Evolutionary conservation across 768 basidiomycete species (phyloP).

Genomic region (Gloeopeniophorella convolvens): DNA sequence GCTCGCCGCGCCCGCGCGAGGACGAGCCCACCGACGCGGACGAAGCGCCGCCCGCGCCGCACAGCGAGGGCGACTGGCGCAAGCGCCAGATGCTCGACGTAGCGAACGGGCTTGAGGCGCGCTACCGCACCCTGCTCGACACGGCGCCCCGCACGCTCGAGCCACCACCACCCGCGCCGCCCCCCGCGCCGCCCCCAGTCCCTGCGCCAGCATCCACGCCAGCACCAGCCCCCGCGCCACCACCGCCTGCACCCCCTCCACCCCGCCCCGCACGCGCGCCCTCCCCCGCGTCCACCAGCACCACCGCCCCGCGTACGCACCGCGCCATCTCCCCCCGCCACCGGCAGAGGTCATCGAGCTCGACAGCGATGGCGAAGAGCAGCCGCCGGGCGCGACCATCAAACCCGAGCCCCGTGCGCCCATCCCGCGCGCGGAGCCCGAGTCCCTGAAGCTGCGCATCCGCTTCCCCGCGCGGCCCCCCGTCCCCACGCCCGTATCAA

Average conservation of each 20-base stretch:
- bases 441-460: slow-evolving; percentile 10
- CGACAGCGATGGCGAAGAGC: slow-evolving; percentile 15
- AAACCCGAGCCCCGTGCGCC: neutral
- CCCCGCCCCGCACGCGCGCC: neutral
- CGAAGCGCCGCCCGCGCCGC: slow-evolving; percentile 21
- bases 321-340: neutral
- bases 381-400: neutral
- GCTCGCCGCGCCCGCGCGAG: slow-evolving; percentile 32
- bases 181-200: neutral
- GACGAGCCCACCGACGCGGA: slow-evolving; percentile 19
- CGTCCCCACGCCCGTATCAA: neutral
- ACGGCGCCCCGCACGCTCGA: slow-evolving; percentile 29
- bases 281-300: neutral
- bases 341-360: slow-evolving; percentile 11
- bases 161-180: neutral
- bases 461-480: slow-evolving; percentile 2
- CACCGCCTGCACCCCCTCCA: neutral
- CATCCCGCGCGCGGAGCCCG: neutral
- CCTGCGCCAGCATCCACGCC: neutral
- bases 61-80: slow-evolving; percentile 67
- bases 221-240: neutral
- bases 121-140: slow-evolving; percentile 70
- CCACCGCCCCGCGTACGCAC: neutral
- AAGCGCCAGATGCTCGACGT: slow-evolving; percentile 67
- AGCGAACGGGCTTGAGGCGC: slow-evolving; percentile 58